Conservation (phyloP, 2,329 filamentous ascomycete genomes). For the Exophiala oligosperma region DNA sequence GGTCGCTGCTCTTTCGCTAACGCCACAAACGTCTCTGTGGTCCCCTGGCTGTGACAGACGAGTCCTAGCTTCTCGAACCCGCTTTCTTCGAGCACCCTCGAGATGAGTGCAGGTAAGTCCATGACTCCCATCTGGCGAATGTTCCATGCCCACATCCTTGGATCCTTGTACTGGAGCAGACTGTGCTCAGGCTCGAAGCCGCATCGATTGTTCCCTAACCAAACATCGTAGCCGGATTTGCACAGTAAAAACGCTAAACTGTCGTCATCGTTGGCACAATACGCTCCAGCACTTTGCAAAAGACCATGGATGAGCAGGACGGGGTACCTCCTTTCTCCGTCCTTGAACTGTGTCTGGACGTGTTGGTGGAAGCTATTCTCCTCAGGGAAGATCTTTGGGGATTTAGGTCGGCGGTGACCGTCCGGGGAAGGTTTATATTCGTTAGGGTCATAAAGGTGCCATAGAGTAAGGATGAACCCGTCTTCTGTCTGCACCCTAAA, state of each 20-base stretch:
- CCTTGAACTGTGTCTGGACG: slow-evolving; percentile 34
- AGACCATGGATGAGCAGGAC: slow-evolving; percentile 86
- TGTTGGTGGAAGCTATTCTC: slow-evolving; percentile 23
- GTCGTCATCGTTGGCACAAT: slow-evolving; percentile 85
- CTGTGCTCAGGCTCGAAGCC: slow-evolving; percentile 78
- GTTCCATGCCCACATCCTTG: slow-evolving; percentile 96
- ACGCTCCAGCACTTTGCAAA: slow-evolving; percentile 83
- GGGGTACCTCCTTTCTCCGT: slow-evolving; percentile 67
- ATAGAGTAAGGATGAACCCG: slow-evolving; percentile 84
- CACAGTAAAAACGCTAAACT: slow-evolving; percentile 89
- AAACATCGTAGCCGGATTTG: slow-evolving; percentile 91
- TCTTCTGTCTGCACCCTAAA: slow-evolving; percentile 90
- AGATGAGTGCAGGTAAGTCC: slow-evolving; percentile 79
- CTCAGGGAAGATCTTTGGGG: slow-evolving; percentile 64
- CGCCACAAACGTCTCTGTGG: slow-evolving; percentile 82
- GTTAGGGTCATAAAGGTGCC: slow-evolving; percentile 83
- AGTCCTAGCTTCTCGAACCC: slow-evolving; percentile 80
- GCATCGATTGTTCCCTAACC: slow-evolving; percentile 91
- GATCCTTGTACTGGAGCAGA: slow-evolving; percentile 69
- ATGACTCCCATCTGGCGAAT: slow-evolving; percentile 91
- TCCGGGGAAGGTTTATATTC: slow-evolving; percentile 61
- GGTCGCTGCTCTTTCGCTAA: slow-evolving; percentile 88
- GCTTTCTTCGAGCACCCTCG: slow-evolving; percentile 77
- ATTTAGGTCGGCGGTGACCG: slow-evolving; percentile 47
- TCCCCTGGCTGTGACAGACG: slow-evolving; percentile 87